phyloP scores from a whole-genome alignment of 495 filamentous ascomycete genomes.

The Podospora anserina region DNA sequence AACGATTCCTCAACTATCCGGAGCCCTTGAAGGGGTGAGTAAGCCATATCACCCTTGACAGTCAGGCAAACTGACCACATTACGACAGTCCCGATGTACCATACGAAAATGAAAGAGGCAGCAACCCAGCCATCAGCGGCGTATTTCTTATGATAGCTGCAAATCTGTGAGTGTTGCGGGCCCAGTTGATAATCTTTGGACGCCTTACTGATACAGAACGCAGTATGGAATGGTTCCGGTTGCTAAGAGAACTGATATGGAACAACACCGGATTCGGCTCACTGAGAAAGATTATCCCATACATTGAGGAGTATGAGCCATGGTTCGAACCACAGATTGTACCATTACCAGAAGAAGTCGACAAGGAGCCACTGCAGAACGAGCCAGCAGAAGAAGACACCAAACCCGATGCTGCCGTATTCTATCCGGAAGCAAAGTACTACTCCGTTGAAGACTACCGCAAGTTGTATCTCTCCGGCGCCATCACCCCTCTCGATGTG shows the following conservation, averaged over 20 bases:
- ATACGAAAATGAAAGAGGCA: conserved; percentile 26
- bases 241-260: conserved; percentile 47
- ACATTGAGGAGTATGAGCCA: conserved; percentile 59
- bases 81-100: conserved; percentile 30
- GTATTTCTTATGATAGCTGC: conserved; percentile 24
- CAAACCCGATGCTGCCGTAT: conserved; percentile 1
- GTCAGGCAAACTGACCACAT: conserved; percentile 7
- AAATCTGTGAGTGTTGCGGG: conserved; percentile 23
- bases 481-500: conserved; percentile 64
- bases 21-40: conserved; percentile 20
- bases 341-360: conserved; percentile 40
- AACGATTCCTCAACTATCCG: conserved; percentile 20
- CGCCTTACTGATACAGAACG: conserved; percentile 4
- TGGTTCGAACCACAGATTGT: conserved; percentile 78
- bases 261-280: conserved; percentile 65
- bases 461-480: conserved; percentile 59
- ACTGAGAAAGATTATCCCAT: conserved; percentile 52
- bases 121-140: conserved; percentile 32
- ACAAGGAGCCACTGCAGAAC: conserved; percentile 10
- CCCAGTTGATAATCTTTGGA: not conserved
- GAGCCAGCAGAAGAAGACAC: conserved; percentile 8
- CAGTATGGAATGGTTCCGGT: conserved; percentile 38
- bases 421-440: conserved; percentile 43
- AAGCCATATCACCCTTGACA: not conserved
- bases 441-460: conserved; percentile 69